Evolutionary conservation across 2,329 filamentous ascomycete genomes (phyloP).

Genomic region (Penicillium sp.): DNA sequence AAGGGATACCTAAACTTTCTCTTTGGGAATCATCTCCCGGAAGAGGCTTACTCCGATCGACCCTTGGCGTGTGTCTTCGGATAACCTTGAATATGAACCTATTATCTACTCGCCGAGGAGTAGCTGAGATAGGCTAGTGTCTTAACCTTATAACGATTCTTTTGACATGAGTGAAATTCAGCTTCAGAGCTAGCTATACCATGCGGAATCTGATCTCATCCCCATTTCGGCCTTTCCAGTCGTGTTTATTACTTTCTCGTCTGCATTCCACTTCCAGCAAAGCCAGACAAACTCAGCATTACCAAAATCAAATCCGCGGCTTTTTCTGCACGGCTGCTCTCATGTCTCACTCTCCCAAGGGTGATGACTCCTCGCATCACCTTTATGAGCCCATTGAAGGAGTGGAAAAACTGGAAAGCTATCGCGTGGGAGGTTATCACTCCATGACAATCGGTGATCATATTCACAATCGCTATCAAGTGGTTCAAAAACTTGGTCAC

Average conservation of each 20-base stretch:
- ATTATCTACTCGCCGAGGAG: too few species aligned
- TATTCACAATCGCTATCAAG: slow-evolving; percentile 35
- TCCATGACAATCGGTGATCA: slow-evolving; percentile 29
- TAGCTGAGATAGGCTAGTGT: neutral
- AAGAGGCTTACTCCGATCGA: too few species aligned
- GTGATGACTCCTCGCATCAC: neutral
- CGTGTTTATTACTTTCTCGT: neutral
- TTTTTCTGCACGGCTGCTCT: neutral
- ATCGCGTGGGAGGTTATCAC: slow-evolving; percentile 30
- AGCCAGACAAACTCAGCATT: neutral
- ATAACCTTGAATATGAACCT: too few species aligned
- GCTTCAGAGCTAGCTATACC: neutral
- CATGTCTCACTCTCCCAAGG: neutral
- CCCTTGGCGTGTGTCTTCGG: too few species aligned
- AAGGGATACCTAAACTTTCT: too few species aligned
- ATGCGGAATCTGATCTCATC: neutral
- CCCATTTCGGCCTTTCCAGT: neutral
- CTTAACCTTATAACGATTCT: neutral
- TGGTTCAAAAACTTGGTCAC: slow-evolving; percentile 44
- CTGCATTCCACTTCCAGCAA: neutral
- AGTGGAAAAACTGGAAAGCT: slow-evolving; percentile 24
- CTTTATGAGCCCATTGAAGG: slow-evolving; percentile 16
- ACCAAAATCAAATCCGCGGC: neutral
- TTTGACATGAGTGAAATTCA: neutral
- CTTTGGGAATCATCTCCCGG: too few species aligned